These are phyloP conservation scores for Crepidotus variabilis DNA, from an alignment of 768 basidiomycete species.

Conservation along the genomic window DNA sequence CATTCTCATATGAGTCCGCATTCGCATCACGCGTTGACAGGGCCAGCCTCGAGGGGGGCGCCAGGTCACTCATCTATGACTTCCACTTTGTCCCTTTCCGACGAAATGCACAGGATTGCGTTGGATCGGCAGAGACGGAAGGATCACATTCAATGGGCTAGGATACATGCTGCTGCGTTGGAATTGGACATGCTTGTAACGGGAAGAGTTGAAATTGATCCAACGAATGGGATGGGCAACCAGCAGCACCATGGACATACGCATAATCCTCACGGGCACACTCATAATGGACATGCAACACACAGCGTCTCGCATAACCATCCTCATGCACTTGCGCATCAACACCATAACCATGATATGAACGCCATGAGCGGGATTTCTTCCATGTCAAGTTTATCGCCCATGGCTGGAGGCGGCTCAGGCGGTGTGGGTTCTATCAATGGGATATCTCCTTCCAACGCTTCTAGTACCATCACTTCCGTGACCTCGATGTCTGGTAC, in stretches of 20 bases:
- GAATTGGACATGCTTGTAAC: conserved; percentile 51
- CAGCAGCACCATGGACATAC: neutral
- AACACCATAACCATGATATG: neutral
- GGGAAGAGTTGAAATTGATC: conserved; percentile 21
- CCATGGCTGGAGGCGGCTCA: neutral
- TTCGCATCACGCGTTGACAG: neutral
- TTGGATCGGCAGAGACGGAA: conserved; percentile 56
- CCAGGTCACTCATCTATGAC: conserved; percentile 2
- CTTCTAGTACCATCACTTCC: neutral
- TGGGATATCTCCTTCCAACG: neutral
- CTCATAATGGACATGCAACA: neutral
- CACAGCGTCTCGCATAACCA: neutral
- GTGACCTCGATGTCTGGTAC: conserved; percentile 25
- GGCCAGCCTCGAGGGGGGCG: neutral
- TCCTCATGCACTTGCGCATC: neutral
- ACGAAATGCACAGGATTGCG: conserved; percentile 63
- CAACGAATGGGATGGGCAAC: neutral
- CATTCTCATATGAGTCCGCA: neutral
- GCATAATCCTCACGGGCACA: neutral
- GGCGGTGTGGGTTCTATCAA: neutral
- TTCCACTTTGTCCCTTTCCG: conserved; percentile 37
- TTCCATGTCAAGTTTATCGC: neutral
- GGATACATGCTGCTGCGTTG: conserved; percentile 60
- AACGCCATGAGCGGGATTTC: neutral
- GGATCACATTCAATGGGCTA: conserved; percentile 65